phyloP scores from a whole-genome alignment of 192 early-diverging fungal species.

The Piromyces sp. region DNA sequence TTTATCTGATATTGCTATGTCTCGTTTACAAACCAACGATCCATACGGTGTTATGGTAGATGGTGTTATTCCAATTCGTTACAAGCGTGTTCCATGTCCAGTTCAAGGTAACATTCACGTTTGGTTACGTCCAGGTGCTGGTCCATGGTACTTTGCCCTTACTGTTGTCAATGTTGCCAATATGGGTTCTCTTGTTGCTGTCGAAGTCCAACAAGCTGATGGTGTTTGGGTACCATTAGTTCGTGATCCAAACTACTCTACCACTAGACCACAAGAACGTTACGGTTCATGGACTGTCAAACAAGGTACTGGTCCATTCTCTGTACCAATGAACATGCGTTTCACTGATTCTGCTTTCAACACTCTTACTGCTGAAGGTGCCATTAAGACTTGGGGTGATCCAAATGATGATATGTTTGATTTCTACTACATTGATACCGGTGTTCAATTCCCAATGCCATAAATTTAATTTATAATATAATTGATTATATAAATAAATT shows the following conservation, averaged over 20 bases:
- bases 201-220: neutral
- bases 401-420: neutral
- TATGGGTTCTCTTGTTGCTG: constrained; percentile 1
- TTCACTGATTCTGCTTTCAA: neutral
- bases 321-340: neutral
- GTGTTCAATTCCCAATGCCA: neutral
- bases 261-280: constrained; percentile 5
- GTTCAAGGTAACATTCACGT: constrained; percentile 1
- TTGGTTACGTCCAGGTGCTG: constrained; percentile 1
- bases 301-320: constrained; percentile 5
- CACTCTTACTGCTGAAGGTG: neutral
- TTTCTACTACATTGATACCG: neutral
- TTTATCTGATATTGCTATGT: constrained; percentile 5
- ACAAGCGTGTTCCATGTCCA: constrained; percentile 1
- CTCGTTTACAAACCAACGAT: constrained; percentile 2
- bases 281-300: constrained; percentile 4
- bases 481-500: too few species aligned
- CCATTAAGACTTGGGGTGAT: neutral
- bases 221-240: neutral
- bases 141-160: constrained; percentile 2
- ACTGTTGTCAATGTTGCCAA: constrained; percentile 2
- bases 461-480: too few species aligned
- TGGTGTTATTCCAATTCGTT: constrained; percentile 2
- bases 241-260: constrained; percentile 4
- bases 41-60: neutral